A percentile compares a stretch with the other conserved stretches of the same genome.
Conservation (phyloP, 805 yeast species). For the Metschnikowia continentalis region DNA sequence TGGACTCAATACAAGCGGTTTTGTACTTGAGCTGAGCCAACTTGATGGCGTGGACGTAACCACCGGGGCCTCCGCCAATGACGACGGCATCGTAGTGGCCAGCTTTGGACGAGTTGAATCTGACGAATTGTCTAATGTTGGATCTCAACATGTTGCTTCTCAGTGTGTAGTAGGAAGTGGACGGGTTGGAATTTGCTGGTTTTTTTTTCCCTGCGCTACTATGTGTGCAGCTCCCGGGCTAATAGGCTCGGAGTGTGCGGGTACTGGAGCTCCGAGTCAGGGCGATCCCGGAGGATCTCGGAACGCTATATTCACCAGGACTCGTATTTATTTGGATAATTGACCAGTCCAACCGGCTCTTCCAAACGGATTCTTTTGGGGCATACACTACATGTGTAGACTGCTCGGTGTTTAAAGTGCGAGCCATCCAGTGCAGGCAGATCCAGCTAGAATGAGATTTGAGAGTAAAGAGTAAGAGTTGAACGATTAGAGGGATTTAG, state of each 20-base stretch:
- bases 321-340: too few species aligned
- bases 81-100: conserved; percentile 83
- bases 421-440: too few species aligned
- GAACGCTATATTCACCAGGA: not conserved
- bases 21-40: conserved; percentile 94
- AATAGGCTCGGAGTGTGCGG: conserved; percentile 5
- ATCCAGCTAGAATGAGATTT: too few species aligned
- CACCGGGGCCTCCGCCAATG: conserved; percentile 99
- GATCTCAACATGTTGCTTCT: conserved; percentile 18
- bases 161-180: not conserved
- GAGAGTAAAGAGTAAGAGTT: too few species aligned
- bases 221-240: not conserved
- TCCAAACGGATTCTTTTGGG: too few species aligned
- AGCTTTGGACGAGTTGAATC: conserved; percentile 42
- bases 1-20: conserved; percentile 95
- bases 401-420: too few species aligned
- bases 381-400: too few species aligned
- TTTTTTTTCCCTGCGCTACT: conserved; percentile 4
- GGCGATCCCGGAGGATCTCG: not conserved
- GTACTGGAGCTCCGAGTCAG: conserved; percentile 1
- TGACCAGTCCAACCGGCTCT: too few species aligned
- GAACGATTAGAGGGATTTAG: too few species aligned
- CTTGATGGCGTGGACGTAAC: conserved; percentile 97
- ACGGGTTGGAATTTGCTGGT: not conserved
- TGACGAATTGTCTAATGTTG: conserved; percentile 31